Evolutionary conservation across 495 filamentous ascomycete species (phyloP).

Genomic region (Penicillium crystallinum): DNA sequence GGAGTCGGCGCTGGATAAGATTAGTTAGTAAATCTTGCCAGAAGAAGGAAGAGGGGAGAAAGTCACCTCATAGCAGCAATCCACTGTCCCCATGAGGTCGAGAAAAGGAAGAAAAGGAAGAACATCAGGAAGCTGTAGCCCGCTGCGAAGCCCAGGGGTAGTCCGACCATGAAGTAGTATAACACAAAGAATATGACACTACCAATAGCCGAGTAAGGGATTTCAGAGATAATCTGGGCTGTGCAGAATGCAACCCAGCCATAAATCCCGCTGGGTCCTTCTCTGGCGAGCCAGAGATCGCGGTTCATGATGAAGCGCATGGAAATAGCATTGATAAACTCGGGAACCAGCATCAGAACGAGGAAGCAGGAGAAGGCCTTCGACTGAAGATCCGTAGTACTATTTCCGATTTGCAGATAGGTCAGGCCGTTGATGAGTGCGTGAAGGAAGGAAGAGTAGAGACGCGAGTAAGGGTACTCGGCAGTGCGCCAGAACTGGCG

Average conservation of each 20-base stretch:
- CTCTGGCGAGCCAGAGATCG: slow-evolving; percentile 65
- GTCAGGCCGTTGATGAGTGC: slow-evolving; percentile 72
- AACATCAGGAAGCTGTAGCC: slow-evolving; percentile 84
- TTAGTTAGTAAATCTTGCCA: slow-evolving; percentile 9
- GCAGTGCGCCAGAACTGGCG: slow-evolving; percentile 70
- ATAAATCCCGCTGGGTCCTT: slow-evolving; percentile 72
- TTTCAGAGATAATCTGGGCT: slow-evolving; percentile 66
- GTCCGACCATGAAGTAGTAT: slow-evolving; percentile 66
- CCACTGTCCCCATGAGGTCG: slow-evolving; percentile 66
- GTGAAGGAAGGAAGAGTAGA: slow-evolving; percentile 73
- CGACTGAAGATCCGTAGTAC: slow-evolving; percentile 63
- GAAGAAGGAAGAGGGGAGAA: neutral
- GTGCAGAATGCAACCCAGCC: slow-evolving; percentile 64
- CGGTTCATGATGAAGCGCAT: slow-evolving; percentile 70
- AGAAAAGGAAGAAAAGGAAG: slow-evolving; percentile 71
- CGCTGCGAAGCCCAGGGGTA: slow-evolving; percentile 53
- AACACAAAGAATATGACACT: slow-evolving; percentile 67
- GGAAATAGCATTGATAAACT: slow-evolving; percentile 73
- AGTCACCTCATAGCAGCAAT: slow-evolving; percentile 58
- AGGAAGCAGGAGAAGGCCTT: slow-evolving; percentile 80
- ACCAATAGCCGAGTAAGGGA: slow-evolving; percentile 69
- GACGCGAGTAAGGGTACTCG: slow-evolving; percentile 72
- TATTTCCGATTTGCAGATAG: slow-evolving; percentile 65
- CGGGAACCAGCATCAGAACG: slow-evolving; percentile 67
- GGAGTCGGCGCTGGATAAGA: slow-evolving; percentile 52